These are phyloP conservation scores for Magnolia kwangsiensis DNA, from an alignment of 164 flowering plant genomes.

Conservation along the genomic window DNA sequence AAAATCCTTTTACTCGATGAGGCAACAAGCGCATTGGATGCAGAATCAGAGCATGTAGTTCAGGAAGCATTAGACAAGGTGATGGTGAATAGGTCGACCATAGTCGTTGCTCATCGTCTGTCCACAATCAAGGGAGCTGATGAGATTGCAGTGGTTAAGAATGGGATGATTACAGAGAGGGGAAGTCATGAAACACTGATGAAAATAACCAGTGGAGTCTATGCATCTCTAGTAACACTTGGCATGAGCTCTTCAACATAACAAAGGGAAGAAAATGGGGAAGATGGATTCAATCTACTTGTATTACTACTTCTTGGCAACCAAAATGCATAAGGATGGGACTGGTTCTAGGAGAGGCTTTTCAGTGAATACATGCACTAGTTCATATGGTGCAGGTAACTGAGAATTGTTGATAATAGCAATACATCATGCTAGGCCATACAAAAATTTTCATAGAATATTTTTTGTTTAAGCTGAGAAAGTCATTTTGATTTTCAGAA, in stretches of 20 bases:
- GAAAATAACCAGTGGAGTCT: constrained; percentile 14
- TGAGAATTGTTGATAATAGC: no score
- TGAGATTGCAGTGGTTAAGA: constrained; percentile 20
- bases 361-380: no score
- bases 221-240: constrained; percentile 24
- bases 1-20: constrained; percentile 23
- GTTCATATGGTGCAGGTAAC: no score
- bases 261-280: background rate
- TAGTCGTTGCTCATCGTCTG: constrained; percentile 22
- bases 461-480: no score
- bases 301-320: no score
- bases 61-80: constrained; percentile 25
- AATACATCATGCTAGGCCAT: no score
- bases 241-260: constrained; percentile 14
- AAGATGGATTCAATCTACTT: background rate
- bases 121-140: constrained; percentile 19
- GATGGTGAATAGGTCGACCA: constrained; percentile 19
- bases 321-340: no score
- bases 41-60: constrained; percentile 24
- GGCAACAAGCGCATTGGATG: constrained; percentile 27
- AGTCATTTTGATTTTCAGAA: no score
- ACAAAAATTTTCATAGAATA: no score
- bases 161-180: constrained; percentile 21
- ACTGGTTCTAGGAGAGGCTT: no score
- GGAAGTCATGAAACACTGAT: constrained; percentile 17